Base-by-base conservation (phyloP, 495 filamentous ascomycete genomes). In the Penicillium ochrochloron region DNA sequence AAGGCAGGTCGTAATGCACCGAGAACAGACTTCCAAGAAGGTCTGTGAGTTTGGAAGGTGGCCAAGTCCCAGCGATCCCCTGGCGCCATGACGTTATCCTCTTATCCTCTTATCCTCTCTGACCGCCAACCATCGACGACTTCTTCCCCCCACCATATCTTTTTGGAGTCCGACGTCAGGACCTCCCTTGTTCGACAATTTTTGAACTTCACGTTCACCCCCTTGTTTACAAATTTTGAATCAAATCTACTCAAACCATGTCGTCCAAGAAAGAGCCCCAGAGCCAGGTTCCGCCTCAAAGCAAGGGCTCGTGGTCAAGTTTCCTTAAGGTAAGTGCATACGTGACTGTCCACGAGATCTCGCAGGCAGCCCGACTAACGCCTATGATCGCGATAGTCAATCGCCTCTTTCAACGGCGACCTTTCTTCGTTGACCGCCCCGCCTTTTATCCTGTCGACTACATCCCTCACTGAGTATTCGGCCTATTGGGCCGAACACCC, bases 401-500 rank as follows among this genome's bases (percentile, higher is more conserved):
- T 99, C 70, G 92, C 95, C 41, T 95, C 92, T 21, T 98, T 97
- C 83, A 97, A 92, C 78, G 95, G 96, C 70, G 95, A 99, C 70
- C 87, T 99, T 50, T 91, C 94, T 14, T 92, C 92, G 59, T 82
- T 98, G 76, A 97, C 95, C 35, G 94, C 95, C 23, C 95, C 95
- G 41, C 92, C 95, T 12, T 99, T 97, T 75, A 97, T 99, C 76
- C 89, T 97, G 42, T 94, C 92, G 55, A 88, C 90, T 29, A 97
- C 91, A 60, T 96, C 92, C 68, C 84, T 99, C 57, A 91, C 90
- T 66, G 95, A 99, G 75, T 99, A 94, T 82, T 94, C 91, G 62
- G 92, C 93, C 53, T 98, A 97, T 83, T 99, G 95, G 96, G 89
- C 90, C 44, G 94, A 98, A 77, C 94, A 97, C 72, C 95, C 95